A percentile compares a stretch with the other conserved stretches of the same genome.
Evolutionary conservation across 805 yeast species (phyloP).

Genomic region (Lachancea dasiensis): DNA sequence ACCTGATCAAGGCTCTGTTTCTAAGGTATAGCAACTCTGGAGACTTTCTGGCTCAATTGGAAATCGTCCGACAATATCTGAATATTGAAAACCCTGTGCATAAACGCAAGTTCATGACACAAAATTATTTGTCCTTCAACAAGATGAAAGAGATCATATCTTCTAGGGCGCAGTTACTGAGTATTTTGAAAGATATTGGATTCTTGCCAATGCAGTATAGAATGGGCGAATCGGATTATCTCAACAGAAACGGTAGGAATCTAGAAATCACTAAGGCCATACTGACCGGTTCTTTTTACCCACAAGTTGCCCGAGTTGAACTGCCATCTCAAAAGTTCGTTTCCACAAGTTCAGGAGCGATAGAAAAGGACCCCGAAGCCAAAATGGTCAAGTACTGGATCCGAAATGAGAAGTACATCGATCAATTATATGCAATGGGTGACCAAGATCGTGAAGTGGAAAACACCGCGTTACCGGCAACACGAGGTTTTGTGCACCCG

Average conservation of each 20-base stretch:
- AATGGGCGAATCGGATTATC: conserved; percentile 19
- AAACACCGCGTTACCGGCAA: conserved; percentile 42
- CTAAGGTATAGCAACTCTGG: conserved; percentile 42
- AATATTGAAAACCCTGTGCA: conserved; percentile 20
- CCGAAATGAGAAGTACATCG: conserved; percentile 50
- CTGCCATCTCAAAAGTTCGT: conserved; percentile 74
- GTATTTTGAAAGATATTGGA: conserved; percentile 71
- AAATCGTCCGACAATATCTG: conserved; percentile 52
- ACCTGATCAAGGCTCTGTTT: conserved; percentile 46
- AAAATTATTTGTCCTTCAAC: conserved; percentile 55
- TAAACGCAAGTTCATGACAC: conserved; percentile 44
- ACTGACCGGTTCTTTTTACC: conserved; percentile 75
- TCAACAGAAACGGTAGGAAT: conserved; percentile 50
- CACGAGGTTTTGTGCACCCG: conserved; percentile 81
- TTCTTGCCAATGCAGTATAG: conserved; percentile 56
- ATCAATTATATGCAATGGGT: conserved; percentile 20
- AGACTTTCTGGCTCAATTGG: conserved; percentile 63
- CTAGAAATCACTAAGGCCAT: conserved; percentile 54
- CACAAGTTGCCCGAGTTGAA: conserved; percentile 75
- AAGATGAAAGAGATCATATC: conserved; percentile 67
- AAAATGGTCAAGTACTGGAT: conserved; percentile 66
- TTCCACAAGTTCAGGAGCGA: conserved; percentile 67
- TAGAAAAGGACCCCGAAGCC: conserved; percentile 83
- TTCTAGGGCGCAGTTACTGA: conserved; percentile 60
- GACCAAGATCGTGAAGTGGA: conserved; percentile 14